Base-by-base conservation (phyloP, 768 basidiomycete species). In the Amylocystis lapponica region DNA sequence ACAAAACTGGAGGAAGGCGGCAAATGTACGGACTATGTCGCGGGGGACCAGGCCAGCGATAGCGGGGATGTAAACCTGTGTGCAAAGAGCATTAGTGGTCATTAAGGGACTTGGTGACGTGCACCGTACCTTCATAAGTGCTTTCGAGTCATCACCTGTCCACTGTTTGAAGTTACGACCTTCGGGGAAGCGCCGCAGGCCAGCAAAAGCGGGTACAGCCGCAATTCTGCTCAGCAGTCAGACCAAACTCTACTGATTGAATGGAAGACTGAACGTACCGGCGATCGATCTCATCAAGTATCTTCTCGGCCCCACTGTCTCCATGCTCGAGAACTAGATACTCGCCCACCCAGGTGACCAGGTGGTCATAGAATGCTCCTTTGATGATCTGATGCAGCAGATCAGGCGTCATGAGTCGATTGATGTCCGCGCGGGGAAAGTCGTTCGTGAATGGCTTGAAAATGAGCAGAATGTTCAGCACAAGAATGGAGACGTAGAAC, bases 301-400 rank as follows among this genome's bases (percentile, higher is more conserved):
- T 38, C n/a, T 47, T 25, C 9, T 20, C 8, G 3, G 32, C 29
- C 3, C 29, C n/a, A 16, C 36, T n/a, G 13, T 47, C 30, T 12
- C 46, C 45, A n/a, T 43, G 29, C 5, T n/a, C 36, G 12, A 36
- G 13, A 1, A 36, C 9, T 1, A 72, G 38, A 41, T 68, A 70
- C 5, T 61, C 47, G 1, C 43, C 36, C 0, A 65, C 56, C 69
- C 69, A 71, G 6, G 39, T 39, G 1, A 70, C 67, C 7, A 70
- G 47, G 42, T 70, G 68, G 36, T 69, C 68, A 39, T 69, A 69
- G 52, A 70, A 71, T 1, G 54, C 59, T 9, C 68, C 66, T 45
- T 70, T 70, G 52, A 70, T 67, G 3, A 71, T 20, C 47, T 70
- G 67, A 46, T 71, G 67, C 2, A 69, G 57, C 1, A 68, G 50